phyloP scores from a whole-genome alignment of 495 filamentous ascomycete species.

The Annulohypoxylon maeteangense region DNA sequence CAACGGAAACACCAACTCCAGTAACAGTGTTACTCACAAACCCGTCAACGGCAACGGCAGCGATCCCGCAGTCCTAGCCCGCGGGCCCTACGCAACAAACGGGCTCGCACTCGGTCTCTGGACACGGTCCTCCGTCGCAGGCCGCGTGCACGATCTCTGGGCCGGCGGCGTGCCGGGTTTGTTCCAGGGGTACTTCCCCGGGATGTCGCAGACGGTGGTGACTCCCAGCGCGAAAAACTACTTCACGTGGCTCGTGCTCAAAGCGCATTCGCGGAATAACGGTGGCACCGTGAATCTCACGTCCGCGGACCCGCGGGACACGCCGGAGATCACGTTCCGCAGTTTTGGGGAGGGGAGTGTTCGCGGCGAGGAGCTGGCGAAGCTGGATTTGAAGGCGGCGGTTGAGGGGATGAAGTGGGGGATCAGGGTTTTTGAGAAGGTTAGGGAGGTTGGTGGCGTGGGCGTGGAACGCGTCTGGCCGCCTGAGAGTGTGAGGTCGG shows the following conservation, averaged over 20 bases:
- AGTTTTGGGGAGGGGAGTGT: conserved; percentile 61
- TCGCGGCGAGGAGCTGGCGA: not conserved
- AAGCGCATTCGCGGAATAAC: conserved; percentile 62
- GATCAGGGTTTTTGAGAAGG: conserved; percentile 50
- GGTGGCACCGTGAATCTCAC: conserved; percentile 63
- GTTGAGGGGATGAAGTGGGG: conserved; percentile 58
- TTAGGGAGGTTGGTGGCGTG: conserved; percentile 56
- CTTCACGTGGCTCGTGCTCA: conserved; percentile 63
- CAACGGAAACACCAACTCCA: not conserved
- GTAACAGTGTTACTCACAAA: too few species aligned
- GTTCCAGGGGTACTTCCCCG: conserved; percentile 65
- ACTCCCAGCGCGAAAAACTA: conserved; percentile 47
- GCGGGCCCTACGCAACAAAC: conserved; percentile 61
- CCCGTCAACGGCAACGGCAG: conserved; percentile 25
- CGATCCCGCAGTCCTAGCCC: conserved; percentile 28
- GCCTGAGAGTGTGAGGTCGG: conserved; percentile 51
- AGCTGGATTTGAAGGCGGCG: conserved; percentile 53
- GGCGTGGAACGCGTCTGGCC: conserved; percentile 61
- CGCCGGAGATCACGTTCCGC: conserved; percentile 65
- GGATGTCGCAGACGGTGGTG: conserved; percentile 48
- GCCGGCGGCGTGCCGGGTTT: conserved; percentile 63
- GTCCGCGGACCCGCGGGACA: conserved; percentile 64
- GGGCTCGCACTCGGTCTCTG: conserved; percentile 61
- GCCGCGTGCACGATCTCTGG: conserved; percentile 61
- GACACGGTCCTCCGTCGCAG: conserved; percentile 55